Evolutionary conservation across 2,329 filamentous ascomycete species (phyloP).

Genomic region (Stemphylium vesicarium): DNA sequence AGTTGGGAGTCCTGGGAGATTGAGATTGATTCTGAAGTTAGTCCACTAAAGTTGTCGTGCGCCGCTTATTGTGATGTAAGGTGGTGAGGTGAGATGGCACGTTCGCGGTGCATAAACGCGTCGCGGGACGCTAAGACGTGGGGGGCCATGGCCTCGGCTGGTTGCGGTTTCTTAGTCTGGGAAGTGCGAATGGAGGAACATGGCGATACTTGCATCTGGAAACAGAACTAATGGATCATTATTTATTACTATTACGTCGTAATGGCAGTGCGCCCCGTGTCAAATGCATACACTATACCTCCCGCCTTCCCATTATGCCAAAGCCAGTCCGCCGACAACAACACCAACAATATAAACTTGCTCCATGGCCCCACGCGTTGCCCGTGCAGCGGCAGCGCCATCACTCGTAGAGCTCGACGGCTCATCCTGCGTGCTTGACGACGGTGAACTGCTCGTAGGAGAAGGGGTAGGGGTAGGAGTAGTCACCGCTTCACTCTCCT

Average conservation of each 20-base stretch:
- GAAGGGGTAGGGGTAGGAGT: background rate
- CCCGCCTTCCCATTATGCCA: background rate
- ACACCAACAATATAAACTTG: slow-evolving; percentile 15
- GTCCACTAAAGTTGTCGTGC: background rate
- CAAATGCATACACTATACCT: no score
- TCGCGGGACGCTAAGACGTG: no score
- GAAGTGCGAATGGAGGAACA: no score
- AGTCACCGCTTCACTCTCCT: background rate
- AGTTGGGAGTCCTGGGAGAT: slow-evolving; percentile 27
- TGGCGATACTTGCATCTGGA: no score
- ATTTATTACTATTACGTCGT: no score
- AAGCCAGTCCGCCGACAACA: slow-evolving; percentile 11
- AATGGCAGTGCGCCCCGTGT: no score
- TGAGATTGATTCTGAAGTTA: slow-evolving; percentile 10
- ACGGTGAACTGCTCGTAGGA: background rate
- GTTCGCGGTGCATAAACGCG: no score
- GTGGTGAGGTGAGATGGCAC: no score
- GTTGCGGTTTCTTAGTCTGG: no score
- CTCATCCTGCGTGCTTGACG: slow-evolving; percentile 4
- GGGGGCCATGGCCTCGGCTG: no score
- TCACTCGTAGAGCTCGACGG: slow-evolving; percentile 5
- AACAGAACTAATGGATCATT: no score
- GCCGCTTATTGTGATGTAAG: background rate
- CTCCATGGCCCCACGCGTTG: slow-evolving; percentile 6
- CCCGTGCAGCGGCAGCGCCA: slow-evolving; percentile 10